phyloP scores from a whole-genome alignment of 805 yeast species.

The Kluyveromyces dobzhanskii region DNA sequence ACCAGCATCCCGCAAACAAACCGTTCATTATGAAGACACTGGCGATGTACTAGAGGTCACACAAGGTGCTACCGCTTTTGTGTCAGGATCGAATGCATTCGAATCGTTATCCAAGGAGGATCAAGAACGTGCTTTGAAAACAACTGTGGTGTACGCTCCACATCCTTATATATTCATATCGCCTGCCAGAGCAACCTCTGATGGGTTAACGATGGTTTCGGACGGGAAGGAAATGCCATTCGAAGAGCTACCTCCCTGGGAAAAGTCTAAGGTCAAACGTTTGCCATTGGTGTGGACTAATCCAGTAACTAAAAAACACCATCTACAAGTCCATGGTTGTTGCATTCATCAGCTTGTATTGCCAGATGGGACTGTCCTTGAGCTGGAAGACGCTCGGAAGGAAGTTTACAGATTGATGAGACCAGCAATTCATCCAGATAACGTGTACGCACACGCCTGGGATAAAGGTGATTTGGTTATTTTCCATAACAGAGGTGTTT shows the following conservation, averaged over 20 bases:
- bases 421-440: constrained; percentile 69
- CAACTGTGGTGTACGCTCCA: constrained; percentile 85
- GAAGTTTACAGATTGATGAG: constrained; percentile 70
- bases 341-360: constrained; percentile 60
- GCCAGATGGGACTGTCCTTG: constrained; percentile 50
- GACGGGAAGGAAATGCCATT: constrained; percentile 66
- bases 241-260: constrained; percentile 76
- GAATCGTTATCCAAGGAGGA: constrained; percentile 59
- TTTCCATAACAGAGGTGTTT: constrained; percentile 81
- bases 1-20: constrained; percentile 51
- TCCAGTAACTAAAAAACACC: constrained; percentile 76
- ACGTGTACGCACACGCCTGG: constrained; percentile 81
- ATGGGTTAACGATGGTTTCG: constrained; percentile 78
- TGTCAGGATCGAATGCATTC: constrained; percentile 76
- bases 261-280: constrained; percentile 62
- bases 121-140: constrained; percentile 61
- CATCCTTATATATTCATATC: constrained; percentile 85
- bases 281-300: constrained; percentile 90
- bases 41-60: constrained; percentile 58
- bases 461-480: constrained; percentile 75
- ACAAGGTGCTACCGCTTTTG: constrained; percentile 86
- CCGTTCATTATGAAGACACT: constrained; percentile 57
- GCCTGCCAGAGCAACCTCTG: constrained; percentile 72
- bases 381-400: constrained; percentile 64
- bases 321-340: constrained; percentile 82